Base-by-base conservation (phyloP, 2,329 filamentous ascomycete species). In the Sporothrix pallida region DNA sequence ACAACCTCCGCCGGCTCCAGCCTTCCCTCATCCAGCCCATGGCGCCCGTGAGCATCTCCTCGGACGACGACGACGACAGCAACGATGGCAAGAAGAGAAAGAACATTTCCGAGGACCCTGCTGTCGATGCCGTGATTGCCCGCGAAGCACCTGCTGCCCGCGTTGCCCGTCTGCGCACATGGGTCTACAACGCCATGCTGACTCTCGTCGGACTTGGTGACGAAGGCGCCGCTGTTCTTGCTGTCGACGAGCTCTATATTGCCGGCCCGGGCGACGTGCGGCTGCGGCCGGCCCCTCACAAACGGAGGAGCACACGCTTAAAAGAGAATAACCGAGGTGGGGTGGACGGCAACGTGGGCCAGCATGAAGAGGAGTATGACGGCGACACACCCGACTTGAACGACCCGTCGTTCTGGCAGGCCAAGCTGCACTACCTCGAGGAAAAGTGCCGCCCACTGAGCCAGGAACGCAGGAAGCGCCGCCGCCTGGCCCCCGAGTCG, bases 171-270 rank as follows among this genome's bases (percentile, higher is more conserved):
- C 71, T 74, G 8, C 62, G 65, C n/a, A 23, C 50, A 2, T 73
- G 72, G 71, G 71, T 74, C 1, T 75, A 75, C 63, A 73, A 73
- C 20, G 74, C 69, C 7, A 74, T 76, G 74, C 54, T 72, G 44
- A 72, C 73, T 2, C 69, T 75, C 20, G 46, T 58, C 4, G 71
- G 54, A 26, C 50, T 72, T 13, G 75, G 75, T 3, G 54, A 60
- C 8, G 74, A 75, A 50, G 75, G 75, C 10, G 26, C n/a, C 31
- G 37, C 17, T 3, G 54, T 74, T 12, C 48, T 74, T 12, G 60
- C 54, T 0, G 72, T 48, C 0, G 75, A 76, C 54, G 74, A 76
- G 46, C 73, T 76, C 13, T 72, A 65, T 42, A 72, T 76, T 70
- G 67, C 68, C 1, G 75, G 75, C 5, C 72, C 72, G 2, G 72